Percentiles rank a stretch among this genome's conserved stretches.
Evolutionary conservation across 345 rosid genomes (phyloP).

Genomic region (Mangifera indica): DNA sequence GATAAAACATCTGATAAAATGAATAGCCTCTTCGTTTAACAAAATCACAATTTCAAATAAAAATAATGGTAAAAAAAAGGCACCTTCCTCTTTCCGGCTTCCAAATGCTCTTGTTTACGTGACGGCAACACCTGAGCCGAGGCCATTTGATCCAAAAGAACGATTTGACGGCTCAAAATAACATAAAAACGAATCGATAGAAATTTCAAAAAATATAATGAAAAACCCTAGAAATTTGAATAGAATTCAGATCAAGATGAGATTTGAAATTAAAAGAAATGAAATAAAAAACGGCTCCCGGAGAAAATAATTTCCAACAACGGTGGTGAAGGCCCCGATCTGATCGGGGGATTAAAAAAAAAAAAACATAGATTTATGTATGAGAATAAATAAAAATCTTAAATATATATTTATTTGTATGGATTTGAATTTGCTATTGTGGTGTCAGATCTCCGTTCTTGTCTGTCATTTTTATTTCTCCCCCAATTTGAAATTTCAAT

Average conservation of each 20-base stretch:
- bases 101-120: constrained; percentile 77
- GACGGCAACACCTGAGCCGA: constrained; percentile 89
- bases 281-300: no score
- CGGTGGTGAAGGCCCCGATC: constrained; percentile 18
- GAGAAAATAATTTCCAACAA: not conserved
- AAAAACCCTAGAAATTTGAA: constrained; percentile 9
- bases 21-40: not conserved
- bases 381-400: not conserved
- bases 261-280: not conserved
- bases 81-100: constrained; percentile 97
- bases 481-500: not conserved
- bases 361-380: not conserved
- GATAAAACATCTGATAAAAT: not conserved
- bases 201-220: not conserved
- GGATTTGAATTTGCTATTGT: not conserved
- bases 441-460: constrained; percentile 20
- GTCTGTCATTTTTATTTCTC: not conserved
- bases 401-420: not conserved
- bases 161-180: constrained; percentile 20
- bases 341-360: constrained; percentile 13
- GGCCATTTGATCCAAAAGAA: constrained; percentile 53
- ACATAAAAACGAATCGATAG: not conserved
- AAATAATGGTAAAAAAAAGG: not conserved
- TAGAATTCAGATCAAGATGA: not conserved
- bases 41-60: no score